Conservation (phyloP, 345 rosid genomes). For the Syzygium aqueum region DNA sequence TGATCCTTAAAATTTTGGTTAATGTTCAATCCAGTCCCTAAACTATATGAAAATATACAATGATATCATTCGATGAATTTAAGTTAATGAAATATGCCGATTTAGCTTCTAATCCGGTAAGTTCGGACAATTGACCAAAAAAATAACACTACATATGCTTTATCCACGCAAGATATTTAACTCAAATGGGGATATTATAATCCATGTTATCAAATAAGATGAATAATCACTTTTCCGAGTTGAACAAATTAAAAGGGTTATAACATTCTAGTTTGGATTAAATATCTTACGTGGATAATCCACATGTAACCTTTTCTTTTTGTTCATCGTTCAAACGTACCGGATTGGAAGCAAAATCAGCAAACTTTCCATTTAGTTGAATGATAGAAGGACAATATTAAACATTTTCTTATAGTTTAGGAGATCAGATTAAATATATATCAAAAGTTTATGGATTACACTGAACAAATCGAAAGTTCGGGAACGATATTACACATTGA, state of each 20-base stretch:
- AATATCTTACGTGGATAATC: background rate
- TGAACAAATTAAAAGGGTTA: background rate
- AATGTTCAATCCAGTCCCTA: too few species aligned
- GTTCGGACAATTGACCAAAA: background rate
- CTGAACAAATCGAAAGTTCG: accelerated
- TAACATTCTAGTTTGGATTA: background rate
- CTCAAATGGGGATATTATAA: background rate
- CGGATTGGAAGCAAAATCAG: background rate
- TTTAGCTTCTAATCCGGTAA: background rate
- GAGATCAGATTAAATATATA: too few species aligned
- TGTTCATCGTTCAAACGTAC: background rate
- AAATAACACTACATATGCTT: background rate
- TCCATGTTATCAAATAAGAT: background rate
- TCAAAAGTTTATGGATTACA: accelerated
- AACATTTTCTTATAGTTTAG: background rate
- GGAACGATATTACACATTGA: too few species aligned
- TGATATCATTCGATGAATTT: too few species aligned
- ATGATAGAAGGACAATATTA: accelerated
- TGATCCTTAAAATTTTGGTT: too few species aligned
- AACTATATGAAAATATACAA: too few species aligned
- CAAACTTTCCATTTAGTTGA: background rate
- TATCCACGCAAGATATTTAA: background rate
- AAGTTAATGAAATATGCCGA: too few species aligned
- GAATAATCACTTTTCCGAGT: background rate
- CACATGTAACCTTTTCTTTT: accelerated